These are phyloP conservation scores for Betula pendula DNA, from an alignment of 306 rosid genomes.

Conservation along the genomic window DNA sequence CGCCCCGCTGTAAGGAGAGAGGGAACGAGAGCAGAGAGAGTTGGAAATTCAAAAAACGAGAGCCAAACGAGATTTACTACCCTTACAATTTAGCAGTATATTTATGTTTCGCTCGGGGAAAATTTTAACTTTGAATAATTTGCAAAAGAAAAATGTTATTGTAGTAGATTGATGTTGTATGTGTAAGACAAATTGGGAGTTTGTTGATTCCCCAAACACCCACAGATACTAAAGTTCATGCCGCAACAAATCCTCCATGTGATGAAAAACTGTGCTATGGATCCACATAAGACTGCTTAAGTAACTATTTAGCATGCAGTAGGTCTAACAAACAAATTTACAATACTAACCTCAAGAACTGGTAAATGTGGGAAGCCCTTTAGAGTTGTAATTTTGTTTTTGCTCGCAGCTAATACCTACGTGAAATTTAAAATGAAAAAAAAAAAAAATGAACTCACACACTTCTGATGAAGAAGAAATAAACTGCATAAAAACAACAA, in stretches of 20 bases:
- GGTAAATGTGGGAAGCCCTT: constrained; percentile 95
- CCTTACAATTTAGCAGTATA: too few relatives aligned
- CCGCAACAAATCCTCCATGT: constrained; percentile 3
- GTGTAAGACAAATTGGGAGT: too few relatives aligned
- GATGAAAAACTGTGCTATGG: not conserved
- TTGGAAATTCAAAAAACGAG: too few relatives aligned
- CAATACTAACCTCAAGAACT: constrained; percentile 77
- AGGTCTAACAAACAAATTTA: constrained; percentile 11
- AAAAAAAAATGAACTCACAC: not conserved
- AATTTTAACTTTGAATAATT: too few relatives aligned
- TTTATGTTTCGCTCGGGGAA: too few relatives aligned
- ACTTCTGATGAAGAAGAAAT: constrained; percentile 6
- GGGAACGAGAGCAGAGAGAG: too few relatives aligned
- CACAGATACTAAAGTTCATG: too few relatives aligned
- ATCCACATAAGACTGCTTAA: constrained; percentile 2
- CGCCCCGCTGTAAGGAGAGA: too few relatives aligned
- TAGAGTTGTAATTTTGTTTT: constrained; percentile 82
- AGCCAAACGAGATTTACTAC: too few relatives aligned
- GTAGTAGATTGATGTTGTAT: too few relatives aligned
- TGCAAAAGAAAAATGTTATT: too few relatives aligned
- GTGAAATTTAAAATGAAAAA: constrained; percentile 25
- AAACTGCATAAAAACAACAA: constrained; percentile 20
- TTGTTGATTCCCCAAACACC: too few relatives aligned
- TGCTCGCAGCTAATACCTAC: constrained; percentile 99
- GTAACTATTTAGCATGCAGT: not conserved